Evolutionary conservation across 306 rosid genomes (phyloP), one percentile per base, ranked within the genome.

Genomic region (Cotoneaster glaucophyllus): DNA sequence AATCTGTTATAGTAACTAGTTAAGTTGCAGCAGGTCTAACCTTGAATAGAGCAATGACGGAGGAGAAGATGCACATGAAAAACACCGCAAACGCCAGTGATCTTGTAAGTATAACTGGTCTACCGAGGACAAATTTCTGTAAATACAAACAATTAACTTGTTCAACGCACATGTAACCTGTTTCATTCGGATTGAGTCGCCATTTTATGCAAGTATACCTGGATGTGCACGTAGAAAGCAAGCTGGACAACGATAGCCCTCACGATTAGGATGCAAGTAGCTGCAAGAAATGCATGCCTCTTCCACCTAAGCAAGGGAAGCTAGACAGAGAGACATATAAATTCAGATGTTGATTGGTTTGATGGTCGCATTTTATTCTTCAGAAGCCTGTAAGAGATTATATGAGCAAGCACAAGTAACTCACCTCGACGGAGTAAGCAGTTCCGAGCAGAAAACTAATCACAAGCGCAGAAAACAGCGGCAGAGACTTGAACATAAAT

Each of bases 21-120:
- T n/a, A 32, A 31, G 14, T 45, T 64, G 11, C 15, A 11, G 43
- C 25, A 39, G 64, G 4, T 11, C 61, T 57, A 26, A 77, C 81
- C 81, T 77, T 77, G 81, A 77, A 69, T 25, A 77, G 48, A n/a
- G 81, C 81, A 45, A 77, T 77, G n/a, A 77, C 81, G 48, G 76
- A 31, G 7, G 75, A 45, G 75, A 77, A 77, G 70, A 77, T 58
- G 75, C 81, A 77, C 75, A 77, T 77, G 75, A 77, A 69, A 31
- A 53, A 69, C 34, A 53, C 75, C 2, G 81, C 75, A 48, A 77
- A 77, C 32, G 71, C 75, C 70, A 77, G 61, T 31, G 75, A 64
- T 77, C 74, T 77, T 61, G 80, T 59, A 58, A 77, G 32, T 29
- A 37, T 26, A 64, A 77, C 43, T 31, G 67, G 70, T 69, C 70